Base-by-base conservation (phyloP, 805 yeast genomes). In the Spencermartinsiella europaea region DNA sequence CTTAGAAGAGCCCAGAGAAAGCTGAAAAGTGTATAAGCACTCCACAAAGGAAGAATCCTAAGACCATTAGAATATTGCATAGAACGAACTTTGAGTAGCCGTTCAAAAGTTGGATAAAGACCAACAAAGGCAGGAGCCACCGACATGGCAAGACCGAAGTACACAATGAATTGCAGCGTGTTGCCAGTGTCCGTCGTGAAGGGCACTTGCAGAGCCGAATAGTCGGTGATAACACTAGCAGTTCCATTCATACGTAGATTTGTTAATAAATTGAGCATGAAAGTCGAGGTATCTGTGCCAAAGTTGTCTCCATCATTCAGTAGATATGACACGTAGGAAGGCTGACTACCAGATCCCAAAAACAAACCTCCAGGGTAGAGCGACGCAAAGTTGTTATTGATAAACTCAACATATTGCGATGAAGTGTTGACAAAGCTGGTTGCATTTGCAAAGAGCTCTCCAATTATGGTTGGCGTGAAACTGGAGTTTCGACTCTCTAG, bases 31-130 rank as follows among this genome's bases (percentile, higher is more conserved):
- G 57, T 46, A 40, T 65, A 64, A 2, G 66, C 65, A 14, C 55
- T 39, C 69, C 69, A 65, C 21, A 64, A 44, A 3, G 69, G 67
- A 14, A 60, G 44, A 2, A 62, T 62, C 15, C 60, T 50, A 21
- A 65, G 49, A 15, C 69, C 69, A 48, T 65, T 65, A n/a, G 69
- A 65, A 44, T 65, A 65, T n/a, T 65, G 67, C 57, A 65, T 57
- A 2, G 67, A 66, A 22, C 69, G 52, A 14, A 65, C 67, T 35
- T 54, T 57, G 34, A 59, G 56, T 16, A 64, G 48, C 10, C 69
- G 55, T 46, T 65, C 69, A 54, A 49, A 62, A 2, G 68, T 65
- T 1, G 69, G 68, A 43, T 65, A 65, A 21, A 65, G 48, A 1
- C 63, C 54, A 3, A 60, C 50, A 44, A 65, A 63, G 1, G 69